Percentiles rank a stretch among this genome's conserved stretches.
These are phyloP conservation scores for Arthroderma sp. DNA, from an alignment of 2,329 filamentous ascomycete species.

Conservation along the genomic window DNA sequence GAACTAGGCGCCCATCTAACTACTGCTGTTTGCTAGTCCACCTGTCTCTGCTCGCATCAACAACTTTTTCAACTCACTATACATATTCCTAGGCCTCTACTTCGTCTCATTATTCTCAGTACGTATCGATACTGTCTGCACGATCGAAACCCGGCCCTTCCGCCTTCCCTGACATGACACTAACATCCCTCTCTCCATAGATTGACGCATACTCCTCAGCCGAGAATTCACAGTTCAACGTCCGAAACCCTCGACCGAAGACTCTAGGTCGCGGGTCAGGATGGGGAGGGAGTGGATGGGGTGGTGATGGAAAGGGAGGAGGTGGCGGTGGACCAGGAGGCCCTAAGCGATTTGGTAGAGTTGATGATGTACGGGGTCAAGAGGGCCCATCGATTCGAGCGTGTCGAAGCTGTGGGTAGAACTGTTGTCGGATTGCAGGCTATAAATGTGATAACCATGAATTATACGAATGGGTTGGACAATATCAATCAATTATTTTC, in stretches of 20 bases:
- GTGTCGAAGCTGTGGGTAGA: slow-evolving; percentile 30
- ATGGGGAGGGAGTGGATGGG: slow-evolving; percentile 7
- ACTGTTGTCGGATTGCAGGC: not conserved
- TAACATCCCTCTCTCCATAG: slow-evolving; percentile 14
- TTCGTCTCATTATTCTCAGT: slow-evolving; percentile 37
- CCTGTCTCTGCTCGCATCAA: slow-evolving; percentile 32
- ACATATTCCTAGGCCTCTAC: slow-evolving; percentile 37
- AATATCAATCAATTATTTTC: not conserved
- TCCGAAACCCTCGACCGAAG: slow-evolving; percentile 18
- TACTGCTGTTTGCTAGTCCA: slow-evolving; percentile 20
- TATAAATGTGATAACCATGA: no score
- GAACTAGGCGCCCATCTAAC: slow-evolving; percentile 2
- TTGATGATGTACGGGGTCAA: slow-evolving; percentile 37
- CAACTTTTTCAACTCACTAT: slow-evolving; percentile 29
- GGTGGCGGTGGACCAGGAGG: slow-evolving; percentile 14
- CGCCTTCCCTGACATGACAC: not conserved
- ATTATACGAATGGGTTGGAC: no score
- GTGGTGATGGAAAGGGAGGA: slow-evolving; percentile 11
- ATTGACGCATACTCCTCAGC: slow-evolving; percentile 35
- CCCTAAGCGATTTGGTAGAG: slow-evolving; percentile 29
- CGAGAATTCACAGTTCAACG: slow-evolving; percentile 34
- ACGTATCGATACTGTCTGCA: slow-evolving; percentile 12
- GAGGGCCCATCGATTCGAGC: slow-evolving; percentile 14
- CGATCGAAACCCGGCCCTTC: not conserved
- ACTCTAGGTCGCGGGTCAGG: slow-evolving; percentile 1